These are phyloP conservation scores for Pythium brachiatum DNA, from an alignment of 352 stramenopile genomes.

Conservation along the genomic window DNA sequence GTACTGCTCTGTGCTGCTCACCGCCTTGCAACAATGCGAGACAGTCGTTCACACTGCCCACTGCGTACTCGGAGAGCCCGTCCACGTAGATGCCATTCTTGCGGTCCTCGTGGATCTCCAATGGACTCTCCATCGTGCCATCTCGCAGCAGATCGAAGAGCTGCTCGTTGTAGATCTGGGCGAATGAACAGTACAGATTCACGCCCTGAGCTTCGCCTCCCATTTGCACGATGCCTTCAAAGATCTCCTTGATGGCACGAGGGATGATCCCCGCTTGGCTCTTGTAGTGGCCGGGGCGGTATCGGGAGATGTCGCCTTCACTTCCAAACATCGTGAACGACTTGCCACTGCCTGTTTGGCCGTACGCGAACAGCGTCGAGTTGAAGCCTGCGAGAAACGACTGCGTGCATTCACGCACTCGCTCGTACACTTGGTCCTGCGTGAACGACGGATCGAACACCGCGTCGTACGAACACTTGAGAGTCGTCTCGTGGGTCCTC, in stretches of 20 bases:
- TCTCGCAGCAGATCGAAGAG: conserved; percentile 89
- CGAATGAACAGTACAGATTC: conserved; percentile 79
- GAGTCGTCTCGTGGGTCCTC: conserved; percentile 56
- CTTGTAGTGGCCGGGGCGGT: conserved; percentile 69
- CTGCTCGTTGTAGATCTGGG: conserved; percentile 93
- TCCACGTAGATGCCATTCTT: conserved; percentile 90
- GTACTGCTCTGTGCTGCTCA: conserved; percentile 85
- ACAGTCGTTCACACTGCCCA: conserved; percentile 82
- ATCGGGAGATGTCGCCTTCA: conserved; percentile 68
- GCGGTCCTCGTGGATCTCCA: conserved; percentile 86
- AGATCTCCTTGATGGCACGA: conserved; percentile 86
- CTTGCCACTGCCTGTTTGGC: conserved; percentile 83
- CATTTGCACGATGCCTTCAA: conserved; percentile 63
- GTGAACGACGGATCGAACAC: conserved; percentile 73
- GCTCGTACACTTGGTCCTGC: conserved; percentile 81
- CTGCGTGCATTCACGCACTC: conserved; percentile 71
- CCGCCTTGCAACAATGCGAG: conserved; percentile 80
- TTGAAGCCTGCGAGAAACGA: conserved; percentile 84
- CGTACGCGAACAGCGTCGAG: conserved; percentile 82
- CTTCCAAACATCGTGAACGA: conserved; percentile 87
- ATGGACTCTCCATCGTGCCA: conserved; percentile 56
- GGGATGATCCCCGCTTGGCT: conserved; percentile 88
- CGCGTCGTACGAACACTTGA: conserved; percentile 80
- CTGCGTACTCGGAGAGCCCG: conserved; percentile 89
- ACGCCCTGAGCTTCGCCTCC: conserved; percentile 39